These are phyloP conservation scores for Populus hybrid DNA, from an alignment of 441 rosid species.

Conservation along the genomic window DNA sequence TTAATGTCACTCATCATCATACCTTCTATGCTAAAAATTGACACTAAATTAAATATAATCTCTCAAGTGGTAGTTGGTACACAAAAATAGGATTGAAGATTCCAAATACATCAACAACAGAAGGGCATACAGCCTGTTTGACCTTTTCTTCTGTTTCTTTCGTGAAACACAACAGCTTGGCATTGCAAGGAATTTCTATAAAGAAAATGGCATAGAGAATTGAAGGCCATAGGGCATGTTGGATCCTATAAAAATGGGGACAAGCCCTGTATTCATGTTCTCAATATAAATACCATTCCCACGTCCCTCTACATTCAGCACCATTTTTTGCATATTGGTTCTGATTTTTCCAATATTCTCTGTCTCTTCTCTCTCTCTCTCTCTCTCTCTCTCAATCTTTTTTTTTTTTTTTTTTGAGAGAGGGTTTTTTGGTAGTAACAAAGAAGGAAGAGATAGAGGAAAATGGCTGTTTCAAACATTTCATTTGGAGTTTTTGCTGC, in stretches of 20 bases:
- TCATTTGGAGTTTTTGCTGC: constrained; percentile 33
- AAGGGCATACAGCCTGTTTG: not conserved
- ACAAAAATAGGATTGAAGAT: not conserved
- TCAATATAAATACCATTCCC: too few relatives aligned
- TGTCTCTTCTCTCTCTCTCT: too few relatives aligned
- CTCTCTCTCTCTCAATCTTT: not conserved
- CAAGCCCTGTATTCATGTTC: not conserved
- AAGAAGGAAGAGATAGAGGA: not conserved
- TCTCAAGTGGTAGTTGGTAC: not conserved
- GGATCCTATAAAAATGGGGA: too few relatives aligned
- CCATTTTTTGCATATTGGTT: not conserved
- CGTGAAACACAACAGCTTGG: not conserved
- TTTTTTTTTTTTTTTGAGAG: too few relatives aligned
- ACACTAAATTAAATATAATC: too few relatives aligned
- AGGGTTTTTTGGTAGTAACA: too few relatives aligned
- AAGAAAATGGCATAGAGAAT: not conserved
- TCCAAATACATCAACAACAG: not conserved
- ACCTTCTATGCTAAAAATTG: too few relatives aligned
- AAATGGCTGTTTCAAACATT: constrained; percentile 40
- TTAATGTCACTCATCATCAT: too few relatives aligned
- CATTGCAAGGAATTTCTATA: not conserved
- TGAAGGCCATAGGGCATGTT: not conserved
- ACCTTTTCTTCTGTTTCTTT: not conserved
- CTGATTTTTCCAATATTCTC: not conserved
- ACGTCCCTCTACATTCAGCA: too few relatives aligned